Evolutionary conservation across 106 monocot genomes (phyloP).

Genomic region (Cymbidium sinense): DNA sequence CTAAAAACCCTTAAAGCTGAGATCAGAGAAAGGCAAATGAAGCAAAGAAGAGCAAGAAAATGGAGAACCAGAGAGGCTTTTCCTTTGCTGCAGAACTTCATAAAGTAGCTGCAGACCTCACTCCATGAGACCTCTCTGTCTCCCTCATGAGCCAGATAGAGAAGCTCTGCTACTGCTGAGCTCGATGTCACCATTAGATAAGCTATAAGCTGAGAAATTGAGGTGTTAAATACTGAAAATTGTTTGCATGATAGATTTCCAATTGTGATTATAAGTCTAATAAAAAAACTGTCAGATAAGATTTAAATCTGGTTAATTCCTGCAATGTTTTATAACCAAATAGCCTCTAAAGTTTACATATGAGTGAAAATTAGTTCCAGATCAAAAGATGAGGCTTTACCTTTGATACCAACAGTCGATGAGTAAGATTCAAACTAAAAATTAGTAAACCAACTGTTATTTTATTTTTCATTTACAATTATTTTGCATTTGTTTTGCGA

Average conservation of each 20-base stretch:
- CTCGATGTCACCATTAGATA: conserved; percentile 76
- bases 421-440: not conserved
- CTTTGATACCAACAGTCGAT: too few species aligned
- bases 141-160: conserved; percentile 66
- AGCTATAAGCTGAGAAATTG: conserved; percentile 31
- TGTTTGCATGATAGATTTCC: too few species aligned
- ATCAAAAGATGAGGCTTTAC: too few species aligned
- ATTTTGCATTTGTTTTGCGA: not conserved
- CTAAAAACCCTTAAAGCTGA: conserved; percentile 74
- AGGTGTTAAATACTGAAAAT: too few species aligned
- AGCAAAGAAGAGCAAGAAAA: conserved; percentile 41
- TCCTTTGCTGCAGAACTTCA: conserved; percentile 54
- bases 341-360: too few species aligned
- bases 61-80: conserved; percentile 51
- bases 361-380: too few species aligned
- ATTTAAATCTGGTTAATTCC: too few species aligned
- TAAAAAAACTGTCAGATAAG: too few species aligned
- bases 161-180: conserved; percentile 62
- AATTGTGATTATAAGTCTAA: too few species aligned
- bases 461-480: not conserved
- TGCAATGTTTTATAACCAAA: too few species aligned
- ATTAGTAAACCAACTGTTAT: not conserved
- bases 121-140: conserved; percentile 70
- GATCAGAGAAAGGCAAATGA: conserved; percentile 45
- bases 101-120: conserved; percentile 64